Conservation (phyloP, 2,329 filamentous ascomycete species). For the Fusarium sp. region DNA sequence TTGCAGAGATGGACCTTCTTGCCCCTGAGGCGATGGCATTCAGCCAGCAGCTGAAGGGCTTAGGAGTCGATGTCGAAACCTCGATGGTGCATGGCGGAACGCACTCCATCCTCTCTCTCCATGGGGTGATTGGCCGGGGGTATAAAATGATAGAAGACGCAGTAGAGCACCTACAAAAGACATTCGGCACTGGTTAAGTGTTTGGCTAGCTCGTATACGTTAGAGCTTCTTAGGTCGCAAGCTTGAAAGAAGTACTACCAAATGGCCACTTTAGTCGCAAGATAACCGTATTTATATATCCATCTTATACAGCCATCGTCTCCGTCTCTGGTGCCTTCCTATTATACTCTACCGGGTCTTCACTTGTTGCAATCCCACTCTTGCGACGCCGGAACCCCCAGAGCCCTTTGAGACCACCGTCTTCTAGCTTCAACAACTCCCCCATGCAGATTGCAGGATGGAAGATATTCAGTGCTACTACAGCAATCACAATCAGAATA, state of each 20-base stretch:
- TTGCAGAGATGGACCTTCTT: constrained; percentile 51
- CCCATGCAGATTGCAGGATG: constrained; percentile 47
- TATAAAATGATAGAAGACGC: constrained; percentile 42
- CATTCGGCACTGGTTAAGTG: constrained; percentile 34
- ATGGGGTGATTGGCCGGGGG: constrained; percentile 41
- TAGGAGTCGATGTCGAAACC: constrained; percentile 38
- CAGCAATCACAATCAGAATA: constrained; percentile 62
- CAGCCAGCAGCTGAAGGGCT: constrained; percentile 41
- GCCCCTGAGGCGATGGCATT: constrained; percentile 49
- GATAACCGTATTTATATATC: neutral
- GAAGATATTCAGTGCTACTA: constrained; percentile 57
- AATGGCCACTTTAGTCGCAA: neutral
- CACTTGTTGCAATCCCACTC: constrained; percentile 7
- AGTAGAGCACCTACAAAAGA: constrained; percentile 33
- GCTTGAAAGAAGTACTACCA: neutral
- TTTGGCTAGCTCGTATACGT: neutral
- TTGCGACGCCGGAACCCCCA: constrained; percentile 44
- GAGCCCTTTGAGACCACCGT: constrained; percentile 44
- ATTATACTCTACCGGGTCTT: constrained; percentile 26
- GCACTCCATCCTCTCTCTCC: constrained; percentile 45
- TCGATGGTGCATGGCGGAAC: constrained; percentile 41
- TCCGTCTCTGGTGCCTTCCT: constrained; percentile 16
- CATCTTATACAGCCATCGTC: constrained; percentile 21
- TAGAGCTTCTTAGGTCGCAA: neutral
- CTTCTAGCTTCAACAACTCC: constrained; percentile 44